Evolutionary conservation across 2,329 filamentous ascomycete species (phyloP).

Genomic region (Phialocephala subalpina): DNA sequence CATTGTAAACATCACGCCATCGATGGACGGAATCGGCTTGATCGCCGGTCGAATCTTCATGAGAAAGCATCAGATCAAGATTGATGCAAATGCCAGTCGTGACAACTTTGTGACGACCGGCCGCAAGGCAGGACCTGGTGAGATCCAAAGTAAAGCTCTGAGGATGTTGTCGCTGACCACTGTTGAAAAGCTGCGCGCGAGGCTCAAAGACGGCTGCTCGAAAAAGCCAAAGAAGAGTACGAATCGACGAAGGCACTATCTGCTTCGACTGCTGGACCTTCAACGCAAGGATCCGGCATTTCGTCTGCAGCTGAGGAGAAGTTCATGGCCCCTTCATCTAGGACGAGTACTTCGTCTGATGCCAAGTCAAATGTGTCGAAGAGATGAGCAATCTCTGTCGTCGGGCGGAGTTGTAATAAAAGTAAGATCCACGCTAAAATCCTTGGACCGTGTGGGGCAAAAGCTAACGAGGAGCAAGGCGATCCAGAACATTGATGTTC

Average conservation of each 20-base stretch:
- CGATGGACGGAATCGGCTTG: conserved; percentile 3
- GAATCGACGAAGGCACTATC: background rate
- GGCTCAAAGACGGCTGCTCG: background rate
- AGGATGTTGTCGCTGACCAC: background rate
- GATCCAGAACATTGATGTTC: too few relatives aligned
- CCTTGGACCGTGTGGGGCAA: background rate
- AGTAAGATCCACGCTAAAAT: background rate
- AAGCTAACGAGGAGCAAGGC: background rate
- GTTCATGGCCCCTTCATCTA: background rate
- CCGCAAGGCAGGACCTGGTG: background rate
- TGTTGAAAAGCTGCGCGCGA: background rate
- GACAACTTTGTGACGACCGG: background rate
- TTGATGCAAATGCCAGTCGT: background rate
- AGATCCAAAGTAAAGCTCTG: background rate
- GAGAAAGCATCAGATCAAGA: background rate
- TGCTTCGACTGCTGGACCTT: background rate
- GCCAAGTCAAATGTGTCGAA: background rate
- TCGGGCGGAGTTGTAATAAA: background rate
- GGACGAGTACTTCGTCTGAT: conserved; percentile 2
- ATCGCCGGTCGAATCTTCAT: background rate
- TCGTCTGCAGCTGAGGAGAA: background rate
- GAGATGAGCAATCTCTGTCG: background rate
- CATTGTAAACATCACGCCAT: background rate
- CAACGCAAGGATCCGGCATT: background rate
- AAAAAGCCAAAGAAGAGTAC: background rate